Conservation (phyloP, 805 yeast species). For the Wickerhamiella bombiphila region DNA sequence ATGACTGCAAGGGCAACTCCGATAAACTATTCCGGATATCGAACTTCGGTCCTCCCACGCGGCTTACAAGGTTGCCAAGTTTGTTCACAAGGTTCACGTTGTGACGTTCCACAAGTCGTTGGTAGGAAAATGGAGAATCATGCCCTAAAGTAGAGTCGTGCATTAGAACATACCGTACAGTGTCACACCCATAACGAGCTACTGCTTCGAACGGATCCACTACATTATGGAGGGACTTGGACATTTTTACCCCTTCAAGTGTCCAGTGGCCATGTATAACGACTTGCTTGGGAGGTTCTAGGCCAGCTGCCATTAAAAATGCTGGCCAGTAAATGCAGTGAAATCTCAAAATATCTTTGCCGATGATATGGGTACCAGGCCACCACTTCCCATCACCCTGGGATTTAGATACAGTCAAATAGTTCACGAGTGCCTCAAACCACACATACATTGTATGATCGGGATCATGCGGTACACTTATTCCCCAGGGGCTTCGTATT, state of each 20-base stretch:
- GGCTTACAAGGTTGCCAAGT: constrained; percentile 61
- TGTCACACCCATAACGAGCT: constrained; percentile 44
- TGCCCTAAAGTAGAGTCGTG: constrained; percentile 59
- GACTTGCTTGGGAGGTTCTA: constrained; percentile 55
- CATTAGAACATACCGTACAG: constrained; percentile 56
- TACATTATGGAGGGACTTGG: constrained; percentile 83
- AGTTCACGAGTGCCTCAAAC: constrained; percentile 89
- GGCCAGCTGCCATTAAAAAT: constrained; percentile 66
- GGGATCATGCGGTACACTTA: constrained; percentile 67
- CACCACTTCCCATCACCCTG: constrained; percentile 26
- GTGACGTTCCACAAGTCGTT: constrained; percentile 32
- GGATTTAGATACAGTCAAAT: constrained; percentile 38
- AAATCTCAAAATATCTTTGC: constrained; percentile 80
- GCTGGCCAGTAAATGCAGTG: constrained; percentile 94
- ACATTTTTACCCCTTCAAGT: constrained; percentile 80
- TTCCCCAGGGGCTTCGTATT: constrained; percentile 73
- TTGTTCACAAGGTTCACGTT: constrained; percentile 53
- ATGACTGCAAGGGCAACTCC: not conserved
- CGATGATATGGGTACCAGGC: constrained; percentile 74
- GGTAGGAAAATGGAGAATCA: constrained; percentile 69
- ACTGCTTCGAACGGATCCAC: constrained; percentile 72
- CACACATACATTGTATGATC: constrained; percentile 82
- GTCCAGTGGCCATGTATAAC: constrained; percentile 94
- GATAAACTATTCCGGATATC: constrained; percentile 24
- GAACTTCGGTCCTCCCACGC: constrained; percentile 63